phyloP scores from a whole-genome alignment of 176 grass and related monocot species.

The Alloteropsis semialata region DNA sequence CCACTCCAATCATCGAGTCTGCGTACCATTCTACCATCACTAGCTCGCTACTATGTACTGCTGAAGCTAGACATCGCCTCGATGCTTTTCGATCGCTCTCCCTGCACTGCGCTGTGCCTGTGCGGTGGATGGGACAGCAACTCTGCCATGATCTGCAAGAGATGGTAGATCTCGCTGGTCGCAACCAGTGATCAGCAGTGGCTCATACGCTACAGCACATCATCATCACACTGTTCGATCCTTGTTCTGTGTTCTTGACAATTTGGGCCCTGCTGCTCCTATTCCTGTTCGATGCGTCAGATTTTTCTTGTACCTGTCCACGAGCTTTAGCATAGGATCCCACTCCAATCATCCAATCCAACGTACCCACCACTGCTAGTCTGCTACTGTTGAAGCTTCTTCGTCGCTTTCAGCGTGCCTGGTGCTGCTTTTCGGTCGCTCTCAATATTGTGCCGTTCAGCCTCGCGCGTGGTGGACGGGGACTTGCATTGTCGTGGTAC shows the following conservation, averaged over 20 bases:
- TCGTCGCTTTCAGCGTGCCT: neutral
- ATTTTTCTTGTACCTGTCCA: neutral
- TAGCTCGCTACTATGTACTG: too few species aligned
- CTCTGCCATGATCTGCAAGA: neutral
- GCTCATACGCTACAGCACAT: neutral
- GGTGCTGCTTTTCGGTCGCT: neutral
- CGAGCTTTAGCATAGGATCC: neutral
- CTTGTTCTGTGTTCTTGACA: neutral
- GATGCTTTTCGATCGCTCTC: neutral
- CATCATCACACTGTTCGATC: neutral
- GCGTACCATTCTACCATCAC: neutral
- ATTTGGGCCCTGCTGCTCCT: neutral
- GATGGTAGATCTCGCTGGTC: conserved; percentile 2
- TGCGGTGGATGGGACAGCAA: neutral
- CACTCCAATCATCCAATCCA: neutral
- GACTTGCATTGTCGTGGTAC: neutral
- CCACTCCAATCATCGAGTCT: neutral
- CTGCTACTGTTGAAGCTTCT: neutral
- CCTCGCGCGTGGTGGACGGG: neutral
- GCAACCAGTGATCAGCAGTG: neutral
- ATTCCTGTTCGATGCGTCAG: neutral
- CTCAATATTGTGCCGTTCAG: neutral
- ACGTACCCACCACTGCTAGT: neutral
- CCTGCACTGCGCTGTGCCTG: neutral
- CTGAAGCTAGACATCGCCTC: neutral